Conservation (phyloP, 805 yeast genomes). For the Starmerella potacharoeniae region DNA sequence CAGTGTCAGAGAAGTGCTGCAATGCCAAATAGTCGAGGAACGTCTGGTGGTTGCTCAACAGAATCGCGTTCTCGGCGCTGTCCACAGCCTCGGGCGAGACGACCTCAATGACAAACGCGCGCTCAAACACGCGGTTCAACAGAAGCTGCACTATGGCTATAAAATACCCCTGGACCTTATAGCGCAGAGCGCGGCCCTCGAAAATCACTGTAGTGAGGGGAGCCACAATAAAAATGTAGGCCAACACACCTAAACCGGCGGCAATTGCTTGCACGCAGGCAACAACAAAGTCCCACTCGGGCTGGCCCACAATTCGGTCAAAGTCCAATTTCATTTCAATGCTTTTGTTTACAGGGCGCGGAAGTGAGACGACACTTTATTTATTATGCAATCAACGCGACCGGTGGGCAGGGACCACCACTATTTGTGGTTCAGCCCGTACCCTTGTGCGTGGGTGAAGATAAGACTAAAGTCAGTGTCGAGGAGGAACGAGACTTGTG, state of each 20-base stretch:
- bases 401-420: not conserved
- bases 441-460: not conserved
- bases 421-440: not conserved
- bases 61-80: constrained; percentile 27
- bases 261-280: not conserved
- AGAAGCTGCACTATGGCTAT: constrained; percentile 3
- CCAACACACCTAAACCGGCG: not conserved
- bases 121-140: not conserved
- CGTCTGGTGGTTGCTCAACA: constrained; percentile 53
- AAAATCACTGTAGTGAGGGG: constrained; percentile 6
- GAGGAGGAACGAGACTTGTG: not conserved
- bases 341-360: not conserved
- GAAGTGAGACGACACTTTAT: not conserved
- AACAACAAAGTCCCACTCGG: not conserved
- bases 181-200: constrained; percentile 6
- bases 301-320: not conserved
- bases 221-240: constrained; percentile 1
- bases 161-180: constrained; percentile 10
- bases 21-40: constrained; percentile 53
- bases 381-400: not conserved
- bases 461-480: not conserved
- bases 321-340: not conserved
- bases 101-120: constrained; percentile 8
- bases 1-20: constrained; percentile 26
- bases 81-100: constrained; percentile 16